Evolutionary conservation across 495 filamentous ascomycete species (phyloP).

Genomic region (Evernia prunastri): DNA sequence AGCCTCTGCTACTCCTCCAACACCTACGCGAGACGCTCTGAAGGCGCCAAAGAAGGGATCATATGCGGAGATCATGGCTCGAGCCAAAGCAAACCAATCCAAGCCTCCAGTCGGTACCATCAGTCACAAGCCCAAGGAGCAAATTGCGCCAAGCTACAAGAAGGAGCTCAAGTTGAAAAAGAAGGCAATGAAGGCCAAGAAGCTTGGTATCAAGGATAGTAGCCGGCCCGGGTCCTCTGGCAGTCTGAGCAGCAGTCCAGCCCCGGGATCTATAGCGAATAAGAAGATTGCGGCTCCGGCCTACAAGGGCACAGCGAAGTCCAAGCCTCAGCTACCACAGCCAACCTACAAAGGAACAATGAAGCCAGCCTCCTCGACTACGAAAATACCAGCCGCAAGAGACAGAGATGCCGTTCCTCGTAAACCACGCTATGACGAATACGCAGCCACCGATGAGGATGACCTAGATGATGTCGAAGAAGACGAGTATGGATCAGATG

Average conservation of each 20-base stretch:
- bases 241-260: constrained; percentile 16
- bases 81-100: constrained; percentile 49
- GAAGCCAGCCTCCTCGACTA: constrained; percentile 31
- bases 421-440: constrained; percentile 39
- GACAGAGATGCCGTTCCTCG: constrained; percentile 15
- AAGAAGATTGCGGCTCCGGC: constrained; percentile 28
- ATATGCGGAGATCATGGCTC: constrained; percentile 61
- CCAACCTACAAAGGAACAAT: constrained; percentile 55
- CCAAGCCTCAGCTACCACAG: constrained; percentile 30
- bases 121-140: constrained; percentile 42
- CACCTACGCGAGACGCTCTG: constrained; percentile 4
- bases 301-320: constrained; percentile 51
- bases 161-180: constrained; percentile 26
- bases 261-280: background rate
- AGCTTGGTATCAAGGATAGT: constrained; percentile 17
- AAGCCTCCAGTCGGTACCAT: constrained; percentile 32
- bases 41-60: constrained; percentile 51
- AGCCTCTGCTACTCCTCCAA: constrained; percentile 12
- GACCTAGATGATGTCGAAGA: constrained; percentile 43
- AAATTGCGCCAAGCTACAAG: constrained; percentile 30
- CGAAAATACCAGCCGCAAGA: constrained; percentile 33
- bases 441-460: constrained; percentile 44
- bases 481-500: constrained; percentile 51
- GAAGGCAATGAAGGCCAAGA: constrained; percentile 23
- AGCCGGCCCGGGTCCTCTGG: constrained; percentile 22